Percentiles rank a stretch among this genome's conserved stretches.
Conservation (phyloP, 805 yeast genomes). For the Torulaspora indica region DNA sequence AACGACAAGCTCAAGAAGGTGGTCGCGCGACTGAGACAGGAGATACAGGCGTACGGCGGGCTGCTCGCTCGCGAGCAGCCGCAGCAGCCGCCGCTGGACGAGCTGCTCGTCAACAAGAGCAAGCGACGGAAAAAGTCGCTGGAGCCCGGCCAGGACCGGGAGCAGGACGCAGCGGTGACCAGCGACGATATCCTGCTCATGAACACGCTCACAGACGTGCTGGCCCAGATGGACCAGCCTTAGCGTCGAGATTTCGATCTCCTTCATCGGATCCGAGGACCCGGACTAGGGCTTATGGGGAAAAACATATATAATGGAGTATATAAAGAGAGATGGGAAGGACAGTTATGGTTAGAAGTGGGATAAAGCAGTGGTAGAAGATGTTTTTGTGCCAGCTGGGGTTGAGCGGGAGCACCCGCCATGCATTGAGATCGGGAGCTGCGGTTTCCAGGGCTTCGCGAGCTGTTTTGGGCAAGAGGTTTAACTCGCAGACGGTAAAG, state of each 20-base stretch:
- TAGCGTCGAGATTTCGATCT: background rate
- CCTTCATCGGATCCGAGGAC: conserved; percentile 8
- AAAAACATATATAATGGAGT: conserved; percentile 1
- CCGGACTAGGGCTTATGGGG: background rate
- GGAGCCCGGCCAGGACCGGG: background rate
- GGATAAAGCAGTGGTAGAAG: background rate
- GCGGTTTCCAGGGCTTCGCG: conserved; percentile 13
- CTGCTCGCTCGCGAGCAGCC: conserved; percentile 9
- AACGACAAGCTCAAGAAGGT: conserved; percentile 27
- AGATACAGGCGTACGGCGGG: conserved; percentile 24
- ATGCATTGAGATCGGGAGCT: conserved; percentile 11
- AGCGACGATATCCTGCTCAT: conserved; percentile 25
- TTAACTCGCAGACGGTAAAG: conserved; percentile 11
- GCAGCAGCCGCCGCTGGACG: conserved; percentile 15
- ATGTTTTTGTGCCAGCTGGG: conserved; percentile 19
- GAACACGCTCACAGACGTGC: conserved; percentile 25
- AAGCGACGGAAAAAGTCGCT: conserved; percentile 18
- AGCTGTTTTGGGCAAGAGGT: conserved; percentile 10
- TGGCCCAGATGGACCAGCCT: conserved; percentile 23
- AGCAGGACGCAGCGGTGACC: conserved; percentile 9
- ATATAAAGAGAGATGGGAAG: background rate
- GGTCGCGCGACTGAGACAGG: conserved; percentile 23
- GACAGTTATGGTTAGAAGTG: background rate
- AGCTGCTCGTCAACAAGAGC: conserved; percentile 18
- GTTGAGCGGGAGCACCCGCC: conserved; percentile 11